A percentile compares a stretch with the other conserved stretches of the same genome.
Conservation (phyloP, 1,139 yeast genomes). For the Kodamaea sp. region DNA sequence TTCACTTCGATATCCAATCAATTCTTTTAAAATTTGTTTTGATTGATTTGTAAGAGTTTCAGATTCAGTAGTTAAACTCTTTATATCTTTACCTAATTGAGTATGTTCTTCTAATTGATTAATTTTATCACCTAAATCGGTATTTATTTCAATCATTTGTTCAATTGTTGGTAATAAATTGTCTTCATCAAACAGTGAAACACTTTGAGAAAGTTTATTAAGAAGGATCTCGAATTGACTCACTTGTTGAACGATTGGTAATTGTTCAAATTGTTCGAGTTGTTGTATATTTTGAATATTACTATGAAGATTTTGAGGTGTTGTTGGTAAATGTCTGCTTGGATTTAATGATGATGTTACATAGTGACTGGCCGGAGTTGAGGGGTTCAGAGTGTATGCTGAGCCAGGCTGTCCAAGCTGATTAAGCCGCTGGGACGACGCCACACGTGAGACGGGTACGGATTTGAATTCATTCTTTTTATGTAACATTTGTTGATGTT, state of each 20-base stretch:
- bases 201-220: constrained; percentile 24
- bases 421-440: constrained; percentile 31
- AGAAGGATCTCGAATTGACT: constrained; percentile 26
- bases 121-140: constrained; percentile 24
- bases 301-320: constrained; percentile 18
- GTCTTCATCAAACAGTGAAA: constrained; percentile 35
- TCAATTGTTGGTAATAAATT: constrained; percentile 24
- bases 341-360: constrained; percentile 42
- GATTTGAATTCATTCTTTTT: constrained; percentile 23
- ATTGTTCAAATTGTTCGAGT: constrained; percentile 24
- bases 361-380: constrained; percentile 31
- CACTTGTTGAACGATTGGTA: constrained; percentile 30
- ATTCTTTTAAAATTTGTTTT: constrained; percentile 30
- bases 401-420: constrained; percentile 15
- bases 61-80: constrained; percentile 21
- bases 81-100: constrained; percentile 28
- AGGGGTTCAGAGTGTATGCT: constrained; percentile 16
- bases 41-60: constrained; percentile 24
- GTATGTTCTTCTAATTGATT: constrained; percentile 30
- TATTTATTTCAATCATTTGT: constrained; percentile 29
- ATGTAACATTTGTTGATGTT: constrained; percentile 12
- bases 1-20: constrained; percentile 32
- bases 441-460: constrained; percentile 34
- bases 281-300: constrained; percentile 20
- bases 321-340: constrained; percentile 25